Percentiles rank a stretch among this genome's conserved stretches.
Evolutionary conservation across 1,139 yeast genomes (phyloP).

Genomic region (Williopsis jadinii): DNA sequence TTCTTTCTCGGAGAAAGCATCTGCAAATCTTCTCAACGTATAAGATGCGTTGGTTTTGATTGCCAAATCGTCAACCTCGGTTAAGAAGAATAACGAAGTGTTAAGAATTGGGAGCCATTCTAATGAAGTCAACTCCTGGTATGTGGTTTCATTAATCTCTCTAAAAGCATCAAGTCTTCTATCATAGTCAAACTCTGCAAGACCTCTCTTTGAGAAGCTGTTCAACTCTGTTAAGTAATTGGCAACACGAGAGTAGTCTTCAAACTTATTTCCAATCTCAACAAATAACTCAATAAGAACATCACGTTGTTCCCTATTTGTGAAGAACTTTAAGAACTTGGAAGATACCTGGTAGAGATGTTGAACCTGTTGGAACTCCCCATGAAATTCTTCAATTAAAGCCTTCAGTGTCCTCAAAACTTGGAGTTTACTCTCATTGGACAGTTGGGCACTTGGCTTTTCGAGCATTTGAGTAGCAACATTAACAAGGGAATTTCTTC

Average conservation of each 20-base stretch:
- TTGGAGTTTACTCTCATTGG: slow-evolving; percentile 47
- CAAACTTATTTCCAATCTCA: slow-evolving; percentile 50
- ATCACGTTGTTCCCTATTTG: slow-evolving; percentile 54
- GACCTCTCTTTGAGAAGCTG: slow-evolving; percentile 53
- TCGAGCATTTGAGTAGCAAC: slow-evolving; percentile 59
- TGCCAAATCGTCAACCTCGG: slow-evolving; percentile 75
- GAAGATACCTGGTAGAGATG: slow-evolving; percentile 52
- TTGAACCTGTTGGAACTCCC: slow-evolving; percentile 45
- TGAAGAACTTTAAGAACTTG: slow-evolving; percentile 49
- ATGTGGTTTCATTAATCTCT: slow-evolving; percentile 51
- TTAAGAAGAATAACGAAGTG: slow-evolving; percentile 61
- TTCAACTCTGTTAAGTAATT: slow-evolving; percentile 56
- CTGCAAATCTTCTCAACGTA: slow-evolving; percentile 59
- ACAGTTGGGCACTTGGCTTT: slow-evolving; percentile 51
- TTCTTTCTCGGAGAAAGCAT: slow-evolving; percentile 37
- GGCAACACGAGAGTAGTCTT: slow-evolving; percentile 39
- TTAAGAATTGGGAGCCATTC: slow-evolving; percentile 83
- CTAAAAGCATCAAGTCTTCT: slow-evolving; percentile 64
- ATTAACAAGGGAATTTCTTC: slow-evolving; percentile 46
- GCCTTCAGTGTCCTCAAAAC: slow-evolving; percentile 52
- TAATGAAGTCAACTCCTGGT: slow-evolving; percentile 33
- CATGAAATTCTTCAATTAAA: slow-evolving; percentile 46
- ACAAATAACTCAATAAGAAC: slow-evolving; percentile 53
- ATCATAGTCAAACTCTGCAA: slow-evolving; percentile 77
- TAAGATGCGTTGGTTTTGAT: slow-evolving; percentile 74